Evolutionary conservation across 106 monocot species (phyloP).

Genomic region (Alisma plantagoaquatica): DNA sequence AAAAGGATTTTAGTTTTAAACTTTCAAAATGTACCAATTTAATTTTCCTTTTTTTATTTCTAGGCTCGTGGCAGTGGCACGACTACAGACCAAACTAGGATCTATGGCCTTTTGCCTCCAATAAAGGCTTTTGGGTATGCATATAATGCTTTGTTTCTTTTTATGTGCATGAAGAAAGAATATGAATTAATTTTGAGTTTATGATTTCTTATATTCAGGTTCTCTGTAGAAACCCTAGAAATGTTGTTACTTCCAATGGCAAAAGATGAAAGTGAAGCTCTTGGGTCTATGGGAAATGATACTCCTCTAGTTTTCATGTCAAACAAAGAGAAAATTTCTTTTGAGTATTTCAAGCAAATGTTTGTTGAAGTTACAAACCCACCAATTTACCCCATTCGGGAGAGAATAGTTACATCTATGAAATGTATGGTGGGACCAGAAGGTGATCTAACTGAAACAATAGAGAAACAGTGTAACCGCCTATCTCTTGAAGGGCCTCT

Average conservation of each 20-base stretch:
- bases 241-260: conserved; percentile 93
- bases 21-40: background rate
- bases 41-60: too few relatives aligned
- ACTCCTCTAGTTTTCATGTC: conserved; percentile 92
- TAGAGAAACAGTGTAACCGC: conserved; percentile 77
- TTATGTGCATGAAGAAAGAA: background rate
- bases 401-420: conserved; percentile 94
- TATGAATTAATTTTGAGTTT: background rate
- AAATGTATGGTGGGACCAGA: conserved; percentile 96
- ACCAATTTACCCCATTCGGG: conserved; percentile 89
- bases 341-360: conserved; percentile 97
- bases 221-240: conserved; percentile 83
- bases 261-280: conserved; percentile 74
- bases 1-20: conserved; percentile 19
- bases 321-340: conserved; percentile 66
- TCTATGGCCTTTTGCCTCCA: conserved; percentile 61
- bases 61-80: background rate
- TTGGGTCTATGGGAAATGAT: conserved; percentile 98
- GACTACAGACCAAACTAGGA: conserved; percentile 25
- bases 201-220: conserved; percentile 29
- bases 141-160: background rate
- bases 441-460: conserved; percentile 94
- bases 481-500: conserved; percentile 58
- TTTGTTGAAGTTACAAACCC: conserved; percentile 98
- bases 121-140: conserved; percentile 86